phyloP scores from a whole-genome alignment of 2,329 filamentous ascomycete genomes.

The Pseudogymnoascus sp. region DNA sequence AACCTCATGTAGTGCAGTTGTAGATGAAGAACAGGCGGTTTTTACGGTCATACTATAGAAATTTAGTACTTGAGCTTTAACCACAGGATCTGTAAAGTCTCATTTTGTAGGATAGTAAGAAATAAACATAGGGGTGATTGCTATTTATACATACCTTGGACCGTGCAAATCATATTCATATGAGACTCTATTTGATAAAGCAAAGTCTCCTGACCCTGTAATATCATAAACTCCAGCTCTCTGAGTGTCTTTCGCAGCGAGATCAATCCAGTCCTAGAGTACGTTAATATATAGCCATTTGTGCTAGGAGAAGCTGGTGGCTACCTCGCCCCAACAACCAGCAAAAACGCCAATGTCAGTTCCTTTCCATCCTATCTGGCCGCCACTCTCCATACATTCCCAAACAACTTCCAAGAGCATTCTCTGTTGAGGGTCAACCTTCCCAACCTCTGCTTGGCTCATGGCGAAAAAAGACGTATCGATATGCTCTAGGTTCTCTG shows the following conservation, averaged over 20 bases:
- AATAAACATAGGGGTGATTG: background rate
- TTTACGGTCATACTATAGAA: background rate
- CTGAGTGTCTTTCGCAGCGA: slow-evolving; percentile 15
- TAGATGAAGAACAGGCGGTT: background rate
- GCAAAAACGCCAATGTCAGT: background rate
- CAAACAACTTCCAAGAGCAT: slow-evolving; percentile 23
- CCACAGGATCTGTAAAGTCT: too few relatives aligned
- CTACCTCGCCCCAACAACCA: background rate
- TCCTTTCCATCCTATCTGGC: slow-evolving; percentile 12
- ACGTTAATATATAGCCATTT: background rate
- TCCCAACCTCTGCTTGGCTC: slow-evolving; percentile 14
- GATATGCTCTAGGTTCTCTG: slow-evolving; percentile 15
- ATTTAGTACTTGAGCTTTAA: background rate
- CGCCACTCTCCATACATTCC: slow-evolving; percentile 24
- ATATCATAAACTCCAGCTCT: slow-evolving; percentile 27
- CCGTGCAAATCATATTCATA: background rate
- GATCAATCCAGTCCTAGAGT: background rate
- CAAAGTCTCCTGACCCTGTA: background rate
- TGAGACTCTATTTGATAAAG: background rate
- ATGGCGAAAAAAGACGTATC: slow-evolving; percentile 20
- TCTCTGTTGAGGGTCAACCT: slow-evolving; percentile 28
- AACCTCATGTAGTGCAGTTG: background rate
- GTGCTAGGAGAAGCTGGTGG: background rate
- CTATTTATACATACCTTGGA: background rate
- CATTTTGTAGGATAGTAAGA: too few relatives aligned